These are phyloP conservation scores for Thalassiosira livingstoniorum DNA, from an alignment of 352 stramenopile genomes.

Conservation along the genomic window DNA sequence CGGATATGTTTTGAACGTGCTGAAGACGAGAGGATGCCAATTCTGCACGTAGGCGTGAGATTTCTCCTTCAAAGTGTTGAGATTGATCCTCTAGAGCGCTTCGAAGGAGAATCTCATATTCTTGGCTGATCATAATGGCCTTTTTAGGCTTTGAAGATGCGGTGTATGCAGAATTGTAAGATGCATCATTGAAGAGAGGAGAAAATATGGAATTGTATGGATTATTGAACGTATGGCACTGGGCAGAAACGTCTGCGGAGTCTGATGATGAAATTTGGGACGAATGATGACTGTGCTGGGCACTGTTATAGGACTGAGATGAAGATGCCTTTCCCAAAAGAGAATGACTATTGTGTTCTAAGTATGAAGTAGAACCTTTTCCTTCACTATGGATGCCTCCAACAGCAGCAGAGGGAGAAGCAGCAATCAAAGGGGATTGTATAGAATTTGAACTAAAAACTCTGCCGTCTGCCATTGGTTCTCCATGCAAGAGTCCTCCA, in stretches of 20 bases:
- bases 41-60: conserved; percentile 65
- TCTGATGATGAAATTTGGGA: neutral
- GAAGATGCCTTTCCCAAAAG: neutral
- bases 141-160: conserved; percentile 72
- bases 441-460: no score
- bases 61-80: conserved; percentile 82
- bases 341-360: neutral
- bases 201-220: no score
- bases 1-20: conserved; percentile 55
- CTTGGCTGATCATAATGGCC: conserved; percentile 79
- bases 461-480: neutral
- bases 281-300: neutral
- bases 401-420: conserved; percentile 20
- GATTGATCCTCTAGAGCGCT: conserved; percentile 85
- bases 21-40: conserved; percentile 59
- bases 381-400: neutral
- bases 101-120: conserved; percentile 84
- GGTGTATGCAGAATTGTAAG: neutral
- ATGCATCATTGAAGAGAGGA: no score
- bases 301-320: no score
- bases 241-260: conserved; percentile 21
- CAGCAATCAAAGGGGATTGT: conserved; percentile 12
- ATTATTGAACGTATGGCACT: no score
- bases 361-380: conserved; percentile 19
- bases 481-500: neutral